Evolutionary conservation across 768 basidiomycete genomes (phyloP), one percentile per base, ranked within the genome.

Genomic region (Pleurotus ostreatus): DNA sequence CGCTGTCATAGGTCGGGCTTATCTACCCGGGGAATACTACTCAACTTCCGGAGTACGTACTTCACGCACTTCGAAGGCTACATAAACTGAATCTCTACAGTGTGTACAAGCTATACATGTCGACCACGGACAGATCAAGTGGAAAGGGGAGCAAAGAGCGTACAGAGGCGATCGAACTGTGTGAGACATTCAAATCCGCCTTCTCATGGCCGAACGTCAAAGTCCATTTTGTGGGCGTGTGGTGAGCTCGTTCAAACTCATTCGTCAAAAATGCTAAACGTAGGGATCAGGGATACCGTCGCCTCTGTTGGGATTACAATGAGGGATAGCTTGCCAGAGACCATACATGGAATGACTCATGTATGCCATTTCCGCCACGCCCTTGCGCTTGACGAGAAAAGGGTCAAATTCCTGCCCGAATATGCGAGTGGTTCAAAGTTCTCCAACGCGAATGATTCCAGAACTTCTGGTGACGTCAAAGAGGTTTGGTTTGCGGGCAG

Each of bases 331-430:
- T 55, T 76, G 5, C 74, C 77, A 4, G 58, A 57, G 23, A 73
- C 73, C 6, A 65, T 57, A 39, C 54, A 59, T 0, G 45, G 44
- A 41, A 63, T 63, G 62, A 57, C 58, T 34, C 70, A 77, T 52
- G 65, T 78, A 5, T 75, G 74, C 43, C 67, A 66, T 43, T 78
- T 79, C 55, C 71, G 77, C 6, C 78, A 79, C 60, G 78, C 76
- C 1, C 64, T 79, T 2, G 78, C 79, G 0, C 63, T 79, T 23
- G 78, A 79, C 55, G 79, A 79, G 44, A 65, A 70, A 23, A 70
- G 79, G 5, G 76, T 78, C 47, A 80, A 77, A 49, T 79, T 78
- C 57, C 57, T 74, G 3, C 78, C 78, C 0, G 77, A 79, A 55
- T 76, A 73, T 46, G 73, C 44, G n/a, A n/a, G n/a, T n/a, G n/a